Evolutionary conservation across 2,329 filamentous ascomycete species (phyloP), one percentile per base, ranked within the genome.

Genomic region (Penicillium brasilianum): DNA sequence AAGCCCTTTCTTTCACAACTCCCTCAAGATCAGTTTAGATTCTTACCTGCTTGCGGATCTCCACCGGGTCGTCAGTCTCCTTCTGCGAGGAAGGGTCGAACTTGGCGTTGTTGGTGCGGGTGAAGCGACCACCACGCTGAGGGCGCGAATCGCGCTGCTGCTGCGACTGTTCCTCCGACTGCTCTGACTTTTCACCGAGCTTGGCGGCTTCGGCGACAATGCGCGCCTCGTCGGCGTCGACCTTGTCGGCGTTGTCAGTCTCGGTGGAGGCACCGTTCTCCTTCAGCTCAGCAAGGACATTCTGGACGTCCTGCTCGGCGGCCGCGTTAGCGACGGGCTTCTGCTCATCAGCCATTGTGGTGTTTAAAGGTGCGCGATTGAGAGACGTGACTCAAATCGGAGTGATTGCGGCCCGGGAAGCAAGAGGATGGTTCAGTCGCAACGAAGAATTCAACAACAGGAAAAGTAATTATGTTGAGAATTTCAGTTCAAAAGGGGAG

Each of bases 1-100:
- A 49, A 18, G n/a, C 2, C 14, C 7, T 11, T 46, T 46, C 53
- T 0, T 18, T 22, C 9, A 4, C 2, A 54, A 25, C 18, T 30
- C 30, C 18, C 9, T 20, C 10, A 22, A n/a, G 18, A 16, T 34
- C n/a, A 10, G 55, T 49, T 46, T 16, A 30, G 20, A 14, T 30
- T 64, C 76, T 74, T 82, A 91, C 90, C 84, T 96, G 93, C 74
- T 89, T 89, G 76, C 92, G 90, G 72, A 97, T 97, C 78, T 90
- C 86, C 25, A 83, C 84, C 1, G 90, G 90, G 76, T 97, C 91
- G 70, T 90, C 88, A 25, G 89, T 90, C 73, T 92, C 88, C 56
- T 88, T 81, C 66, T 87, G 85, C 37, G 82, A 77, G 52, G 87
- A 87, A 53, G 91, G 84, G 71, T 93, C 88, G 60, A 89, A 91